Base-by-base conservation (phyloP, 2,329 filamentous ascomycete species). In the Neonectria faginata region DNA sequence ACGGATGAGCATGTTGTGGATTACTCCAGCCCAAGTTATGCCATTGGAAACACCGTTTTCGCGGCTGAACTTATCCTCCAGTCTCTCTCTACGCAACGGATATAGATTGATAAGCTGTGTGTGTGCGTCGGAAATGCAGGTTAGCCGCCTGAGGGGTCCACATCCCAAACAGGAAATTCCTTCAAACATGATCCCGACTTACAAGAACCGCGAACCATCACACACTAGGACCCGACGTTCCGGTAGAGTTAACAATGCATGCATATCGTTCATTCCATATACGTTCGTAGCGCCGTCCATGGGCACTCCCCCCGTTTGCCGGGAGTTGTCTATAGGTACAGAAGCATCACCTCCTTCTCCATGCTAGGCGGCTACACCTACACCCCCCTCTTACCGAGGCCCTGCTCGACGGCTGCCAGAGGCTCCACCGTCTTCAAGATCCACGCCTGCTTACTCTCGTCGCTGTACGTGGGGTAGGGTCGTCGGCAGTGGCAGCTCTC, bases 391-490 rank as follows among this genome's bases (percentile, higher is more conserved):
- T 69, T 70, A 1, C 62, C 68, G 47, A 76, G 57, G n/a, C 70
- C 56, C 47, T 68, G 60, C 65, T 76, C 74, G 33, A 64, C 55
- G 16, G 33, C 61, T 0, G 57, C 65, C 10, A 76, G 55, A 44
- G 71, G 69, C 47, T 75, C 72, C 36, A 75, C 73, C 44, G 71
- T 69, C 45, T 73, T 68, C 5, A 68, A 42, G 57, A 78, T 77
- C 77, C 77, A 78, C 3, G 69, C 74, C 67, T 78, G 74, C 69
- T 78, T 79, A 58, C 66, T 65, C 52, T 62, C 72, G 44, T 78
- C 75, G n/a, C 64, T 62, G 67, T 82, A 89, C 67, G 79, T 75
- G 1, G 86, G 86, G 67, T 86, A 88, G 16, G 86, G 86, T 55
- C 83, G 76, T 50, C 86, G 78, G 73, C 84, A 88, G 71, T 87